Evolutionary conservation across 192 early-diverging fungal species (phyloP).

Genomic region (Geosiphon pyriformis): DNA sequence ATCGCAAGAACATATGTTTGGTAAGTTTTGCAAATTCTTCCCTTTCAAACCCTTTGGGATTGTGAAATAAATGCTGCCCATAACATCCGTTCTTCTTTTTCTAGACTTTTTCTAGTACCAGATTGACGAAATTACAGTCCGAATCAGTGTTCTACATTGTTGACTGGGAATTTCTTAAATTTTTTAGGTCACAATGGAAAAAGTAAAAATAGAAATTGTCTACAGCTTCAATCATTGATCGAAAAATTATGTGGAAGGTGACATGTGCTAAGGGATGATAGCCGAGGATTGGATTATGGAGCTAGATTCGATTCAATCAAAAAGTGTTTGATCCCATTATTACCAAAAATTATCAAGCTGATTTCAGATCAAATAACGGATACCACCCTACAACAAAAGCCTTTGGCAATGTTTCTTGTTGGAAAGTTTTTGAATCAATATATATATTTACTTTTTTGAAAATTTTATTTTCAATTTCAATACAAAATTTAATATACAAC

Average conservation of each 20-base stretch:
- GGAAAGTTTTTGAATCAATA: slow-evolving; percentile 51
- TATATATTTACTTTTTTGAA: no score
- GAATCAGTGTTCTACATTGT: slow-evolving; percentile 45
- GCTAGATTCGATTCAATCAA: background rate
- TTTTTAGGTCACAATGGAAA: slow-evolving; percentile 30
- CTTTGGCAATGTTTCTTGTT: slow-evolving; percentile 50
- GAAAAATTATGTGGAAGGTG: slow-evolving; percentile 7
- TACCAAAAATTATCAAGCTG: slow-evolving; percentile 44
- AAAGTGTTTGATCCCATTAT: slow-evolving; percentile 46
- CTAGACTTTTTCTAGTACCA: no score
- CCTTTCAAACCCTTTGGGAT: no score
- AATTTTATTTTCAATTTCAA: no score
- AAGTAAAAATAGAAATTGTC: slow-evolving; percentile 17
- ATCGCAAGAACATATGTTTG: no score
- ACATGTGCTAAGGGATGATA: background rate
- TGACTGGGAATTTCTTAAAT: slow-evolving; percentile 42
- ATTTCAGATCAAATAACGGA: no score
- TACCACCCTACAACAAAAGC: slow-evolving; percentile 38
- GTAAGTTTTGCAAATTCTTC: no score
- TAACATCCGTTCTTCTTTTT: no score
- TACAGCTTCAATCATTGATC: background rate
- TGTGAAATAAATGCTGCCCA: no score
- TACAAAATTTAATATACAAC: background rate
- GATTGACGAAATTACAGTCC: slow-evolving; percentile 46
- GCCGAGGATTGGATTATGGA: background rate